Conservation (phyloP, 2,329 filamentous ascomycete genomes). For the Lachnellula hyalina region DNA sequence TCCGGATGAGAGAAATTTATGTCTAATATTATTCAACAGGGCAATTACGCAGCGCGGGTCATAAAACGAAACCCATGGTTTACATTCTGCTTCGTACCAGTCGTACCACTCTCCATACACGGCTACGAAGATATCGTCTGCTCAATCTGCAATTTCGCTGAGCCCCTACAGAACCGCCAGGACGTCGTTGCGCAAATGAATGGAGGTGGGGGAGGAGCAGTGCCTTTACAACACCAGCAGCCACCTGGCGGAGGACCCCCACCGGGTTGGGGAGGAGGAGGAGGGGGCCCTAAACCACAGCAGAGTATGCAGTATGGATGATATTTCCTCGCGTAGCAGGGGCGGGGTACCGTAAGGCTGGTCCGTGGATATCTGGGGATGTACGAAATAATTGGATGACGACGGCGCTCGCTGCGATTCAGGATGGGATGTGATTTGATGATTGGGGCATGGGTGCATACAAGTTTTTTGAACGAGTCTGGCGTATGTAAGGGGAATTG, state of each 20-base stretch:
- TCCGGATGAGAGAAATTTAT: not conserved
- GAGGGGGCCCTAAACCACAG: constrained; percentile 21
- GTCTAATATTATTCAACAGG: constrained; percentile 28
- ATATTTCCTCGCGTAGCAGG: not conserved
- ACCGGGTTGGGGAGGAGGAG: constrained; percentile 25
- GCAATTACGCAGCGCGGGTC: constrained; percentile 56
- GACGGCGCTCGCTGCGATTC: not conserved
- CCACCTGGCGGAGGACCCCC: constrained; percentile 13
- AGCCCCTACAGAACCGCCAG: constrained; percentile 48
- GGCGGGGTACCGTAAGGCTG: not conserved
- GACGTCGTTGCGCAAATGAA: constrained; percentile 27
- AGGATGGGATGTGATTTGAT: not conserved
- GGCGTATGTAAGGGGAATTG: not conserved
- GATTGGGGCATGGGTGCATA: not conserved
- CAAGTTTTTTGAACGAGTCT: not conserved
- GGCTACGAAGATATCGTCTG: constrained; percentile 67
- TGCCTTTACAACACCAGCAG: constrained; percentile 25
- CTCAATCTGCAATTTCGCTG: constrained; percentile 70
- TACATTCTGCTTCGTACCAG: constrained; percentile 71
- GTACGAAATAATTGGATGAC: not conserved
- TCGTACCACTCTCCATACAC: constrained; percentile 65
- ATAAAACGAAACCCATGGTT: constrained; percentile 67
- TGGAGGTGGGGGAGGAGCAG: constrained; percentile 20
- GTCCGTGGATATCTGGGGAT: not conserved
- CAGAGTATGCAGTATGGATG: constrained; percentile 30